Evolutionary conservation across 2,329 filamentous ascomycete species (phyloP).

Genomic region (Dactylella cylindrospora): DNA sequence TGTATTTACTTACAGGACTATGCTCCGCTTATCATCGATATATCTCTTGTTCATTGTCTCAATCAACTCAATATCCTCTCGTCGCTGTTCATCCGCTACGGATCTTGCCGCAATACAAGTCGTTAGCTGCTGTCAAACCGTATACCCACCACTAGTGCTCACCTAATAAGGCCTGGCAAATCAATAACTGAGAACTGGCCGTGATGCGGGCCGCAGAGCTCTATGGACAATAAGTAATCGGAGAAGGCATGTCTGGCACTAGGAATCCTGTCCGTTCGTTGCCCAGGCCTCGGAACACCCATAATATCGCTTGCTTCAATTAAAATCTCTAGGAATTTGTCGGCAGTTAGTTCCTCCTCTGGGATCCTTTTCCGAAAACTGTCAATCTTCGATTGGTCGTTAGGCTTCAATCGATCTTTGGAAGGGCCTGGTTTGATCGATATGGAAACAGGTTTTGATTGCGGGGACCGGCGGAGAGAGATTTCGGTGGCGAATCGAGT

Average conservation of each 20-base stretch:
- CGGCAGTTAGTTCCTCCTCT: constrained; percentile 17
- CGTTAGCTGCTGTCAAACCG: no score
- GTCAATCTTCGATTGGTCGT: constrained; percentile 9
- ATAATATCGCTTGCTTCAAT: constrained; percentile 29
- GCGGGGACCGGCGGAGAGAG: constrained; percentile 51
- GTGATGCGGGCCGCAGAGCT: constrained; percentile 19
- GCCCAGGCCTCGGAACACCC: constrained; percentile 14
- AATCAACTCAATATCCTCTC: constrained; percentile 28
- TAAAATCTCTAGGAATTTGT: constrained; percentile 16
- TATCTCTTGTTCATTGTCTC: constrained; percentile 28
- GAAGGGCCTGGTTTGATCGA: constrained; percentile 8
- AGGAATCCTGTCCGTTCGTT: background rate
- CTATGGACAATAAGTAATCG: constrained; percentile 20
- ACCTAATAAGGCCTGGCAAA: constrained; percentile 27
- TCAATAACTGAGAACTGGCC: constrained; percentile 29
- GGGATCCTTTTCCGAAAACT: constrained; percentile 28
- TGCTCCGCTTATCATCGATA: constrained; percentile 29
- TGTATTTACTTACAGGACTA: constrained; percentile 24
- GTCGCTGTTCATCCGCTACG: constrained; percentile 16
- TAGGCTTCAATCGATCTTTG: background rate
- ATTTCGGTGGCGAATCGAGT: constrained; percentile 57
- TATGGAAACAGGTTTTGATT: constrained; percentile 48
- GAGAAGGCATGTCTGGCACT: constrained; percentile 9
- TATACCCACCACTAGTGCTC: no score
- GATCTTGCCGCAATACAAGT: constrained; percentile 6